These are phyloP conservation scores for Botrytis sinoallii DNA, from an alignment of 2,329 filamentous ascomycete species.

Conservation along the genomic window DNA sequence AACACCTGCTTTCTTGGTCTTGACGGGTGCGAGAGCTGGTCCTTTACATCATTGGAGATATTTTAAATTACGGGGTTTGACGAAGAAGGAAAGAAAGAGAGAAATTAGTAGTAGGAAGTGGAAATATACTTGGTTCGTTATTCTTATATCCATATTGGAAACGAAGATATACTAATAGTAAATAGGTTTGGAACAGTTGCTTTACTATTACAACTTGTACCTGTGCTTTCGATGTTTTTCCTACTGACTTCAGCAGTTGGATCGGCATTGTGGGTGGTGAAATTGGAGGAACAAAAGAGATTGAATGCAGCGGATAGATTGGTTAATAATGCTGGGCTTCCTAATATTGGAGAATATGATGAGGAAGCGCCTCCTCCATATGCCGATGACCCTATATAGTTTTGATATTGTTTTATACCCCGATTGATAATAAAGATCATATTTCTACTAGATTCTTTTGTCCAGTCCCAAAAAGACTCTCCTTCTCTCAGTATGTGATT, in stretches of 20 bases:
- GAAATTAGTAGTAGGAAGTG: slow-evolving; percentile 66
- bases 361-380: slow-evolving; percentile 33
- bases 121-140: slow-evolving; percentile 74
- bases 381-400: slow-evolving; percentile 32
- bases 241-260: slow-evolving; percentile 82
- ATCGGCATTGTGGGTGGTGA: slow-evolving; percentile 80
- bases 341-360: slow-evolving; percentile 16
- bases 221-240: slow-evolving; percentile 90
- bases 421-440: neutral
- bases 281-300: slow-evolving; percentile 59
- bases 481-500: neutral
- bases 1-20: slow-evolving; percentile 78
- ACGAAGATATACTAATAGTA: slow-evolving; percentile 19
- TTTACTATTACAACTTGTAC: slow-evolving; percentile 81
- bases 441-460: neutral
- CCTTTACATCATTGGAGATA: slow-evolving; percentile 90
- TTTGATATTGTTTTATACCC: neutral
- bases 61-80: slow-evolving; percentile 74
- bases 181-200: slow-evolving; percentile 76
- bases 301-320: slow-evolving; percentile 26
- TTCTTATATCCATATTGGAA: neutral
- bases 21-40: slow-evolving; percentile 83
- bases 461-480: neutral
- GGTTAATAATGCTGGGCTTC: slow-evolving; percentile 14
- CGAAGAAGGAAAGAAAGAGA: slow-evolving; percentile 68